Base-by-base conservation (phyloP, 1,139 yeast genomes). In the Saccharomyces pastorianus region DNA sequence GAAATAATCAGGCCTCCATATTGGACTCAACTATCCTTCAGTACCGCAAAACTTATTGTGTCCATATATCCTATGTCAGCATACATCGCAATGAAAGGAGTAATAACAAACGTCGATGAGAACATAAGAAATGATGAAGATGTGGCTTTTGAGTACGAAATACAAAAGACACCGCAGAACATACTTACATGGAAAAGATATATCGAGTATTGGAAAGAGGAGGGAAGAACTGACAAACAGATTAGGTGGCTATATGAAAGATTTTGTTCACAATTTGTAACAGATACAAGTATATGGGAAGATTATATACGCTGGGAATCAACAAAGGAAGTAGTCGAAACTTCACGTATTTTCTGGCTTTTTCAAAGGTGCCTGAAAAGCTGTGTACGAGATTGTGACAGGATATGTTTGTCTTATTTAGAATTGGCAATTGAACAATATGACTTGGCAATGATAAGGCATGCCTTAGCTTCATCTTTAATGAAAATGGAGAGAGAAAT, bases 381-480 rank as follows among this genome's bases (percentile, higher is more conserved):
- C 38, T 69, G 81, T 54, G 64, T 67, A 56, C 73, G 75, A 58
- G 76, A 77, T 71, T 79, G 81, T 1, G 67, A 75, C 17, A 61
- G 51, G 6, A 11, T 86, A 5, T 86, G 95, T 91, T 57, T 69
- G 2, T 73, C 73, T 55, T 85, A 81, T 64, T 67, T 87, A 50
- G 63, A 67, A 20, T 82, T 79, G 61, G 65, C 84, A 23, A 56
- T 73, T 23, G 55, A 62, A 48, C 68, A 76, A 57, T 52, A 63
- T 38, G 75, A 78, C 56, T 68, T 83, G 0, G 69, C 78, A 0
- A 58, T 67, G 47, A 77, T 81, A 23, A 71, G 88, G 53, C 65
- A 69, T 9, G 71, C 73, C 3, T 82, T 86, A 61, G 80, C 85
- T 64, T 65, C 69, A 38, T 79, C 87, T 1, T 69, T 89, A 9